Percentiles rank a stretch among this genome's conserved stretches.
These are phyloP conservation scores for Macaranga tanarius DNA, from an alignment of 441 rosid genomes.

Conservation along the genomic window DNA sequence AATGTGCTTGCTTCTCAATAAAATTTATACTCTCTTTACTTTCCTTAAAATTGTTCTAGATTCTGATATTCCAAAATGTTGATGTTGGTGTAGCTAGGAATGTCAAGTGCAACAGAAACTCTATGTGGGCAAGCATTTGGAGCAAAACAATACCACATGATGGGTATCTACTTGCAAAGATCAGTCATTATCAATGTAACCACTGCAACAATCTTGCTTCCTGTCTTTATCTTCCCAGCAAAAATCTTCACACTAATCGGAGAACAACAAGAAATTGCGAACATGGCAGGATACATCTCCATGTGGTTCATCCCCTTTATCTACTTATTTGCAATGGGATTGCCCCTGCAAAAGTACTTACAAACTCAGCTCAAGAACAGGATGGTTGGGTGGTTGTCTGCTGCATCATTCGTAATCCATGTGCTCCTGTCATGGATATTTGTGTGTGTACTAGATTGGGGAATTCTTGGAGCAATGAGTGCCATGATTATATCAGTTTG, in stretches of 20 bases:
- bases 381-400: slow-evolving; percentile 47
- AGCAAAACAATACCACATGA: slow-evolving; percentile 52
- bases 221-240: slow-evolving; percentile 36
- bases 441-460: slow-evolving; percentile 34
- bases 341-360: slow-evolving; percentile 16
- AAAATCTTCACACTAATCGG: slow-evolving; percentile 39
- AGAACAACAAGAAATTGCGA: slow-evolving; percentile 33
- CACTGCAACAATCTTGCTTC: slow-evolving; percentile 42
- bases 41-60: too few species aligned
- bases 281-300: slow-evolving; percentile 36
- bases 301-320: slow-evolving; percentile 50
- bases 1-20: too few species aligned
- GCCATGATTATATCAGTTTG: slow-evolving; percentile 34
- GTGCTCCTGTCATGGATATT: slow-evolving; percentile 49
- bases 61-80: background rate
- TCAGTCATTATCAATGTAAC: slow-evolving; percentile 42
- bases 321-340: slow-evolving; percentile 18
- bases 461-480: slow-evolving; percentile 50
- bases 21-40: too few species aligned
- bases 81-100: slow-evolving; percentile 37
- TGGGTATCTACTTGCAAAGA: slow-evolving; percentile 55
- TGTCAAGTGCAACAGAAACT: slow-evolving; percentile 70
- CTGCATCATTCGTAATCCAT: slow-evolving; percentile 36
- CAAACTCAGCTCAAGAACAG: slow-evolving; percentile 49
- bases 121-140: slow-evolving; percentile 74